phyloP scores from a whole-genome alignment of 1,139 yeast genomes.

The Saccharomycopsis phalli region DNA sequence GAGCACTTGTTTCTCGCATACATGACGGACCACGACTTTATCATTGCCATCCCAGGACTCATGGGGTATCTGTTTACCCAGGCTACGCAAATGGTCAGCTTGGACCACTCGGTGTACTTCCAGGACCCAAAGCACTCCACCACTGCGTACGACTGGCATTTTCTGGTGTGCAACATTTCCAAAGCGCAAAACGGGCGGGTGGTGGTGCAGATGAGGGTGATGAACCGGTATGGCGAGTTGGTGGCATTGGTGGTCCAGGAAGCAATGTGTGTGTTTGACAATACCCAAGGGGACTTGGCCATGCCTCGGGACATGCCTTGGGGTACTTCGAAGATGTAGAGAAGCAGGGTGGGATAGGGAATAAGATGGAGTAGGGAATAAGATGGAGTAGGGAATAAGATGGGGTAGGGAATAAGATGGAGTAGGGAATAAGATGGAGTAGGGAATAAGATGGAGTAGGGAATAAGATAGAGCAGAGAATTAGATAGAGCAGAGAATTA shows the following conservation, averaged over 20 bases:
- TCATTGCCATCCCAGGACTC: not conserved
- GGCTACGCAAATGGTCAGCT: constrained; percentile 1
- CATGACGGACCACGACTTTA: constrained; percentile 7
- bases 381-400: no score
- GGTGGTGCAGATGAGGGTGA: constrained; percentile 2
- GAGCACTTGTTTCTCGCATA: constrained; percentile 2
- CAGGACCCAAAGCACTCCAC: constrained; percentile 1
- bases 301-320: no score
- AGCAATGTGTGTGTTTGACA: constrained; percentile 6
- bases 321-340: no score
- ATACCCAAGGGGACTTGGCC: no score
- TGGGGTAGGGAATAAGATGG: no score
- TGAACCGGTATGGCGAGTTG: constrained; percentile 5
- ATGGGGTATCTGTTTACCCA: constrained; percentile 2
- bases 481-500: no score
- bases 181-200: constrained; percentile 4
- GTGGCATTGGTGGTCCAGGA: constrained; percentile 8
- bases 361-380: no score
- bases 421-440: no score
- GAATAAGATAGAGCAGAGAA: no score
- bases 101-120: constrained; percentile 10
- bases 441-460: no score
- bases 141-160: constrained; percentile 4
- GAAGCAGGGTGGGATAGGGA: no score
- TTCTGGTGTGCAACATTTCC: not conserved